phyloP scores from a whole-genome alignment of 805 yeast species.

The Nakazawaea laoshanensis region DNA sequence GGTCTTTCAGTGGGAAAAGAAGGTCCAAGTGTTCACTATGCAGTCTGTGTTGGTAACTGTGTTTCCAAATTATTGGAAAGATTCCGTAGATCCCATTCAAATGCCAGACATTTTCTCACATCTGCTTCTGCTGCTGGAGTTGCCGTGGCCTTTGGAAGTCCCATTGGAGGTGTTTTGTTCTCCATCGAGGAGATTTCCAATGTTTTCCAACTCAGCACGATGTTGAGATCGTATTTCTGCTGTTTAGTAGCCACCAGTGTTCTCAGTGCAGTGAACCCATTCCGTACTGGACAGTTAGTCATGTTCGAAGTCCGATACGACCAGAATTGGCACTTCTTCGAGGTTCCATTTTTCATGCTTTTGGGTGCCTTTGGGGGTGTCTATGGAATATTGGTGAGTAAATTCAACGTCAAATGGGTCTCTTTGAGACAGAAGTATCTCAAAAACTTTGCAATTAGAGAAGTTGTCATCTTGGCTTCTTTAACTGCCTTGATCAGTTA shows the following conservation, averaged over 20 bases:
- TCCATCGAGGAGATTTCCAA: slow-evolving; percentile 86
- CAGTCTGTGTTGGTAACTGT: slow-evolving; percentile 91
- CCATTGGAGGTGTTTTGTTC: slow-evolving; percentile 93
- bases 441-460: slow-evolving; percentile 50
- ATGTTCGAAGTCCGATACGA: slow-evolving; percentile 88
- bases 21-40: slow-evolving; percentile 97
- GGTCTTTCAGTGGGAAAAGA: slow-evolving; percentile 95
- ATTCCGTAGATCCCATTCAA: slow-evolving; percentile 37
- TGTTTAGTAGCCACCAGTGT: slow-evolving; percentile 82
- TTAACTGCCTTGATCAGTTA: slow-evolving; percentile 74
- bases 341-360: slow-evolving; percentile 69
- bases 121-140: slow-evolving; percentile 98
- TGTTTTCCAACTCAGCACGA: slow-evolving; percentile 63
- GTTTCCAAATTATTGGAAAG: slow-evolving; percentile 46
- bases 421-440: slow-evolving; percentile 69
- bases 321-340: slow-evolving; percentile 78
- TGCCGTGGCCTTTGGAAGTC: slow-evolving; percentile 96
- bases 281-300: slow-evolving; percentile 90
- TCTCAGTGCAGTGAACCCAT: slow-evolving; percentile 77
- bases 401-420: slow-evolving; percentile 67
- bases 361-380: slow-evolving; percentile 89
- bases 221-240: slow-evolving; percentile 90
- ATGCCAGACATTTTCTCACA: slow-evolving; percentile 52
- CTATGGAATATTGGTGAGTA: slow-evolving; percentile 73
- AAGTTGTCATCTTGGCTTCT: slow-evolving; percentile 58